Base-by-base conservation (phyloP, 2,329 filamentous ascomycete species). In the Aureobasidium vineae region DNA sequence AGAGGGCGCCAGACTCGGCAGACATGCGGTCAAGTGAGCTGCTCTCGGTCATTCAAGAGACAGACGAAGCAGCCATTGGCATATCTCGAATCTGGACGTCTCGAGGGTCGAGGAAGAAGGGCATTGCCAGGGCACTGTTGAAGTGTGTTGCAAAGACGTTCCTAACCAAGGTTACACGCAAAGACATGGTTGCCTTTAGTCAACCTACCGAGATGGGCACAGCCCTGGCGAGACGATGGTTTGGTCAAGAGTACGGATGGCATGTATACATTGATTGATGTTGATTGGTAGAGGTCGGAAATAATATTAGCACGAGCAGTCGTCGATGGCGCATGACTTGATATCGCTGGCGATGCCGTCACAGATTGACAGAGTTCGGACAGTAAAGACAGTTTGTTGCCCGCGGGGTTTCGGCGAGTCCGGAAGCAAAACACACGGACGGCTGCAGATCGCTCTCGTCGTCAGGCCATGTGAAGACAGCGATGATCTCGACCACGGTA, bases 61-160 rank as follows among this genome's bases (percentile, higher is more conserved):
- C 77, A 5, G 68, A 80, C 31, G 76, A 79, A 2, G 85, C 83
- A 2, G 78, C 84, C n/a, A 79, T 88, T 64, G 85, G 86, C 21
- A 82, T 90, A 31, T 87, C 86, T 28, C 82, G 87, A 36, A 86
- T 90, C 70, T 90, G 87, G 87, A 86, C 85, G 0, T 85, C 84
- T 8, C 81, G 79, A 6, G 79, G 81, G 1, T 83, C 84, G 67
- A 81, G 86, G 38, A 77, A 83, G 49, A 81, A 83, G 69, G 85
- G 85, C 10, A 82, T 88, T 63, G 87, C 86, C 4, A 81, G 81
- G 63, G 79, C 80, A 65, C 75, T 89, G 53, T 74, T 89, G 21
- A 84, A 88, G 67, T 81, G 79, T 65, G 83, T 84, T 28, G 78
- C 83, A 65, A 79, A 77, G 66, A 81, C 83, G 71, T 86, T 86